These are phyloP conservation scores for Sisymbrium altissimum DNA, from an alignment of 345 rosid genomes.

Conservation along the genomic window DNA sequence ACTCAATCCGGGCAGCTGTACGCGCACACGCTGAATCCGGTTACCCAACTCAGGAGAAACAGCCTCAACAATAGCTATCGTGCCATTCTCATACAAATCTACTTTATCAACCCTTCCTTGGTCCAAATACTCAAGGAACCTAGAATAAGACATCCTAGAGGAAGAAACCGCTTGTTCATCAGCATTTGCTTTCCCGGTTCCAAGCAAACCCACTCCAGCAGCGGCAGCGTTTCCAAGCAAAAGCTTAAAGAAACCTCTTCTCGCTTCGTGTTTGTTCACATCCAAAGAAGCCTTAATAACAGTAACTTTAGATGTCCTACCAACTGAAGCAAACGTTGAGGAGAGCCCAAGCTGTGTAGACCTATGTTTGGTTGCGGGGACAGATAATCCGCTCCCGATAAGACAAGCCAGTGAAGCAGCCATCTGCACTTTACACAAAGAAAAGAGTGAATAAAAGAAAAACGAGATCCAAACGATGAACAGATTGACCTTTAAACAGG, in stretches of 20 bases:
- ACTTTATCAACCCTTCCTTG: conserved; percentile 82
- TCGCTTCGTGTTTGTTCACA: conserved; percentile 49
- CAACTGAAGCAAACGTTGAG: conserved; percentile 32
- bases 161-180: conserved; percentile 96
- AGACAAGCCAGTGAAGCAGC: conserved; percentile 67
- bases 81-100: conserved; percentile 93
- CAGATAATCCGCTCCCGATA: conserved; percentile 48
- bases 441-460: neutral
- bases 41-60: conserved; percentile 94
- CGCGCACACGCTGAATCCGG: conserved; percentile 90
- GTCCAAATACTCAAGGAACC: conserved; percentile 89
- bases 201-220: conserved; percentile 59
- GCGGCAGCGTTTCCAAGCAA: conserved; percentile 57
- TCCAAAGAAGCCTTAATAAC: conserved; percentile 53
- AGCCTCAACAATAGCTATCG: conserved; percentile 95
- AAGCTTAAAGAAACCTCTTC: conserved; percentile 67
- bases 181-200: conserved; percentile 64
- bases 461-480: conserved; percentile 8
- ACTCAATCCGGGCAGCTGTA: conserved; percentile 87
- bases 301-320: conserved; percentile 38
- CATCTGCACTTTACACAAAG: conserved; percentile 41
- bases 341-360: conserved; percentile 36
- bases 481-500: neutral
- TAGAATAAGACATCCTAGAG: conserved; percentile 96
- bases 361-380: conserved; percentile 33